Conservation (phyloP, 1,284 basidiomycete genomes). For the Rhodotorula sp. region DNA sequence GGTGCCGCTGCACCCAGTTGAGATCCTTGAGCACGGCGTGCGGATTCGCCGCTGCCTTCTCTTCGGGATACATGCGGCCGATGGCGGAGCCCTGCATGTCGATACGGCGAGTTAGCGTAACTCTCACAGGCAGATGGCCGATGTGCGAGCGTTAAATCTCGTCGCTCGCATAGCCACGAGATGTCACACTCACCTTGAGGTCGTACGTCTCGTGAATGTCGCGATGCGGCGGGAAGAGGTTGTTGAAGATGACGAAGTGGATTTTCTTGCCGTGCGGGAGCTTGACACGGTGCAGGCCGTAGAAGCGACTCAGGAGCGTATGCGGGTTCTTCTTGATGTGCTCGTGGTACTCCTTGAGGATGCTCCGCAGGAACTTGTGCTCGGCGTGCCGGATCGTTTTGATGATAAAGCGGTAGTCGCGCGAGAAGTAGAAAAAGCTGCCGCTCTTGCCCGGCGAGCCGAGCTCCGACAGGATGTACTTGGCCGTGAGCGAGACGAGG, state of each 20-base stretch:
- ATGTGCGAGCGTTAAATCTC: too few relatives aligned
- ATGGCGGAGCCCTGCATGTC: conserved; percentile 70
- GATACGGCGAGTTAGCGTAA: neutral
- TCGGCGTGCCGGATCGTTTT: conserved; percentile 95
- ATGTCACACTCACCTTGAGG: conserved; percentile 61
- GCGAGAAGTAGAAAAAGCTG: conserved; percentile 98
- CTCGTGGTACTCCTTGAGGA: conserved; percentile 81
- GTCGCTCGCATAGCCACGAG: neutral
- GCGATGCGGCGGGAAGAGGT: conserved; percentile 94
- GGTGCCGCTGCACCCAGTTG: conserved; percentile 87
- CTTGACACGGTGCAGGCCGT: conserved; percentile 95
- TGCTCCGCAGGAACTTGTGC: conserved; percentile 86
- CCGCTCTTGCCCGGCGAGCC: conserved; percentile 99
- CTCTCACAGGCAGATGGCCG: too few relatives aligned
- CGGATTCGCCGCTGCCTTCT: conserved; percentile 74
- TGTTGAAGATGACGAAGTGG: conserved; percentile 99
- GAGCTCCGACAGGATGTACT: conserved; percentile 96
- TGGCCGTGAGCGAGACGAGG: conserved; percentile 89
- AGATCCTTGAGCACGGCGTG: conserved; percentile 91
- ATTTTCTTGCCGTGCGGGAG: conserved; percentile 91
- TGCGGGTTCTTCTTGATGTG: conserved; percentile 91
- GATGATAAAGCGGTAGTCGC: conserved; percentile 99
- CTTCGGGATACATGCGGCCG: conserved; percentile 84
- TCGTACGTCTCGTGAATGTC: conserved; percentile 99
- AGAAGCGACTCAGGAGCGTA: conserved; percentile 89